Evolutionary conservation across 306 rosid species (phyloP), one percentile per base, ranked within the genome.

Genomic region (Malus sylvestris): DNA sequence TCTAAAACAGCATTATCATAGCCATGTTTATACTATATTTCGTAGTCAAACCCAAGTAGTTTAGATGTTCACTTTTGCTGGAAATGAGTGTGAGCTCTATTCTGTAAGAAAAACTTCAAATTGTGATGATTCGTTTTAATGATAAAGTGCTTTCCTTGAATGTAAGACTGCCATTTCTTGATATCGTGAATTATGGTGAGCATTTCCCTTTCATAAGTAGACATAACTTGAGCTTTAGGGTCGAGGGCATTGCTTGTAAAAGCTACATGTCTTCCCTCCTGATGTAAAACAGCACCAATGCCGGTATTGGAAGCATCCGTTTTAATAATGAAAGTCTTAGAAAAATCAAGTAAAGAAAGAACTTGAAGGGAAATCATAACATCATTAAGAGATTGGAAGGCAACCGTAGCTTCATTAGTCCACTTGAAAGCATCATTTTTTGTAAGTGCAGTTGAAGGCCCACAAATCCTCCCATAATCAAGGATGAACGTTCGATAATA

Each of bases 1-100:
- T 7, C 2, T 35, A 0, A 0, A 6, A 0, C 2, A 35, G 2
- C 9, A 35, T 35, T 35, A 35, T 35, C 40, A 35, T 2, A 35
- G 1, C 55, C 19, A 0, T 49, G 0, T 11, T 4, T 12, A 15
- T 12, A 49, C 53, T 49, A 1, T 11, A 12, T 49, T 12, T 49
- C 53, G 0, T 11, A 49, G 1, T 14, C 55, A 16, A 11, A 13
- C 14, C 55, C 5, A 3, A 49, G 13, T 11, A 0, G 55, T 49
- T 49, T 12, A 3, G 18, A 5, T 12, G 0, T 3, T 19, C 55
- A 49, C 18, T 14, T 49, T 13, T 8, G 55, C 6, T 12, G 0
- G 55, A 35, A 35, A 1, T 8, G 2, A 35, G 13, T 49, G 3
- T 0, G 6, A 16, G 55, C 18, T 3, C 1, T 11, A 49, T 49